These are phyloP conservation scores for Lipomyces starkeyi DNA, from an alignment of 805 yeast genomes.

Conservation along the genomic window DNA sequence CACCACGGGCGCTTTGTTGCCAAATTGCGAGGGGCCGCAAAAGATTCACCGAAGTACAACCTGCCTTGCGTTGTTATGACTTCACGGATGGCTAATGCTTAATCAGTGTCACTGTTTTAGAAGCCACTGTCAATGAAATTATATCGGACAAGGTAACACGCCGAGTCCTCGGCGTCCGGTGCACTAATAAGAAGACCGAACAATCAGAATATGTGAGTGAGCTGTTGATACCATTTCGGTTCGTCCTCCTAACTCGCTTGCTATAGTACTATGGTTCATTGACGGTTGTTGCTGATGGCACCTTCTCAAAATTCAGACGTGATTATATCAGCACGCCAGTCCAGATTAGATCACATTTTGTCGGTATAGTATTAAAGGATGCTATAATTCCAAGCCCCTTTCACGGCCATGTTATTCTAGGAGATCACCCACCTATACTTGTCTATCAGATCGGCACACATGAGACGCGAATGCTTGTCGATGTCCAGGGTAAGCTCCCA, in stretches of 20 bases:
- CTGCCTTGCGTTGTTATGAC: too few relatives aligned
- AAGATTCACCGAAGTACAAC: constrained; percentile 54
- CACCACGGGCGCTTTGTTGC: constrained; percentile 89
- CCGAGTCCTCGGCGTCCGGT: constrained; percentile 78
- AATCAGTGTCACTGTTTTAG: constrained; percentile 71
- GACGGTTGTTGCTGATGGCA: constrained; percentile 89
- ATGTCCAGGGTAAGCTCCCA: constrained; percentile 79
- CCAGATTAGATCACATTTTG: constrained; percentile 77
- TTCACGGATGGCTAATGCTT: not conserved
- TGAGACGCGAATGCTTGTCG: constrained; percentile 89
- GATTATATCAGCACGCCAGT: constrained; percentile 71
- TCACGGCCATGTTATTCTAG: constrained; percentile 90
- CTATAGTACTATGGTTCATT: constrained; percentile 61
- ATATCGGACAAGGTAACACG: constrained; percentile 58
- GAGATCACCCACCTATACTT: constrained; percentile 84
- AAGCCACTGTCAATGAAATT: constrained; percentile 80
- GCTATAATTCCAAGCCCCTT: constrained; percentile 75
- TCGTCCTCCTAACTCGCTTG: not conserved
- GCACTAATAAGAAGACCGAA: constrained; percentile 42
- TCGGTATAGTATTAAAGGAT: constrained; percentile 76
- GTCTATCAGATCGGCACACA: constrained; percentile 83
- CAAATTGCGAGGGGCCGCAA: constrained; percentile 75
- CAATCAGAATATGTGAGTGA: constrained; percentile 50
- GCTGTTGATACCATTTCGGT: not conserved
- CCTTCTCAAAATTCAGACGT: constrained; percentile 88